Evolutionary conservation across 345 rosid genomes (phyloP).

Genomic region (Ceriops zippeliana): DNA sequence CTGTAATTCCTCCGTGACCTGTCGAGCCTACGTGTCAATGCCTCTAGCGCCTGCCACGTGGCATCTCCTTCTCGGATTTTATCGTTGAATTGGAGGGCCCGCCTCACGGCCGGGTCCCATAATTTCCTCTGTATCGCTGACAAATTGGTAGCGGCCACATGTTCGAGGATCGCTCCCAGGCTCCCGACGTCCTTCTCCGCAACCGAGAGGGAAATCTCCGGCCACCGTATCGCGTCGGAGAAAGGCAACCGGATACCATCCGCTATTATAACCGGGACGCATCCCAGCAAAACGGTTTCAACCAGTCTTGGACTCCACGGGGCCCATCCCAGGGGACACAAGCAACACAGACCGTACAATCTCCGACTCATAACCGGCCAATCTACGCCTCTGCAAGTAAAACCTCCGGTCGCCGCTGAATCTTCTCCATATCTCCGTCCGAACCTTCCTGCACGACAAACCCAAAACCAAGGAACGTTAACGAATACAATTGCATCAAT

Average conservation of each 20-base stretch:
- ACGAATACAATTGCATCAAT: too few relatives aligned
- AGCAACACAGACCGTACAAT: slow-evolving; percentile 74
- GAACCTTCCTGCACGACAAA: slow-evolving; percentile 49
- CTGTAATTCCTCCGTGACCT: slow-evolving; percentile 51
- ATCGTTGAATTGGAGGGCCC: slow-evolving; percentile 64
- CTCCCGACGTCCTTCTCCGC: slow-evolving; percentile 72
- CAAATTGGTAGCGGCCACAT: slow-evolving; percentile 75
- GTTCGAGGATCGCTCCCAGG: slow-evolving; percentile 54
- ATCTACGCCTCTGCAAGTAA: slow-evolving; percentile 65
- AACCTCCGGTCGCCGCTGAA: slow-evolving; percentile 67
- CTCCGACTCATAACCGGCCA: slow-evolving; percentile 79
- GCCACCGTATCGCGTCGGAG: slow-evolving; percentile 62
- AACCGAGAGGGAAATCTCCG: slow-evolving; percentile 72
- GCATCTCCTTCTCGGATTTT: slow-evolving; percentile 62
- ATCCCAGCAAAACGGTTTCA: slow-evolving; percentile 79
- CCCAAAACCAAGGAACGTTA: too few relatives aligned
- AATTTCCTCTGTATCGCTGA: slow-evolving; percentile 58
- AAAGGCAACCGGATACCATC: slow-evolving; percentile 84
- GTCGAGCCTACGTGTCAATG: slow-evolving; percentile 46
- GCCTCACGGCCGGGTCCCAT: slow-evolving; percentile 51
- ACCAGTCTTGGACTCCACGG: slow-evolving; percentile 98
- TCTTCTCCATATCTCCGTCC: slow-evolving; percentile 78
- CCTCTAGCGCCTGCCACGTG: slow-evolving; percentile 66
- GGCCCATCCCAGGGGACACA: slow-evolving; percentile 97
- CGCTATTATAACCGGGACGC: slow-evolving; percentile 86